Evolutionary conservation across 768 basidiomycete genomes (phyloP).

Genomic region (Tulasnella sp.): DNA sequence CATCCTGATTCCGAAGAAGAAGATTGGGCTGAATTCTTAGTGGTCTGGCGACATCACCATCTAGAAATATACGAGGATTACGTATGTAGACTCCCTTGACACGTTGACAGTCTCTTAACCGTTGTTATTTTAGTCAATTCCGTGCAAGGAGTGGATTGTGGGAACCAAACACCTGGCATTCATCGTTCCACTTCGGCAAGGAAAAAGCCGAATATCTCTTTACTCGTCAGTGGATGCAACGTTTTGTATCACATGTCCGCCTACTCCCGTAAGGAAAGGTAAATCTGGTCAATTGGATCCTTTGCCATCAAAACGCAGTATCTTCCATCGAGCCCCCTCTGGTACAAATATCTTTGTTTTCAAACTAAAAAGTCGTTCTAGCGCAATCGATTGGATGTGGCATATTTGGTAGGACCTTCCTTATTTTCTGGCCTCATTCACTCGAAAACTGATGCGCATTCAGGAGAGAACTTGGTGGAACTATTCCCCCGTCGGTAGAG

Average conservation of each 20-base stretch:
- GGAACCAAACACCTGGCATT: conserved; percentile 71
- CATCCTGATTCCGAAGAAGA: conserved; percentile 48
- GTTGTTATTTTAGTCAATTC: conserved; percentile 27
- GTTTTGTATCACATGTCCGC: conserved; percentile 49
- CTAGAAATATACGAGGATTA: conserved; percentile 79
- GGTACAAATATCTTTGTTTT: conserved; percentile 83
- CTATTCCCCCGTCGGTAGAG: conserved; percentile 55
- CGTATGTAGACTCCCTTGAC: conserved; percentile 34
- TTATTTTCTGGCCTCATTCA: neutral
- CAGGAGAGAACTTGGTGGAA: conserved; percentile 62
- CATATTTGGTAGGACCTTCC: conserved; percentile 47
- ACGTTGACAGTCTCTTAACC: conserved; percentile 14
- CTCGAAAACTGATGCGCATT: neutral
- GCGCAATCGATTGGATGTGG: conserved; percentile 86
- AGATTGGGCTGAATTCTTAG: conserved; percentile 71
- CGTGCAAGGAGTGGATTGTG: conserved; percentile 51
- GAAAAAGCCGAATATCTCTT: conserved; percentile 57
- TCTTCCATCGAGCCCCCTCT: conserved; percentile 35
- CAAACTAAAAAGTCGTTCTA: conserved; percentile 58
- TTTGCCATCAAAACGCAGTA: neutral
- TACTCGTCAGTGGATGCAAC: conserved; percentile 81
- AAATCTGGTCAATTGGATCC: conserved; percentile 33
- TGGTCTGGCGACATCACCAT: conserved; percentile 64
- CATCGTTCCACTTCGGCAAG: conserved; percentile 54
- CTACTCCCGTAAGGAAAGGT: conserved; percentile 29